Evolutionary conservation across 2,329 filamentous ascomycete species (phyloP).

Genomic region (Penicillium sp.): DNA sequence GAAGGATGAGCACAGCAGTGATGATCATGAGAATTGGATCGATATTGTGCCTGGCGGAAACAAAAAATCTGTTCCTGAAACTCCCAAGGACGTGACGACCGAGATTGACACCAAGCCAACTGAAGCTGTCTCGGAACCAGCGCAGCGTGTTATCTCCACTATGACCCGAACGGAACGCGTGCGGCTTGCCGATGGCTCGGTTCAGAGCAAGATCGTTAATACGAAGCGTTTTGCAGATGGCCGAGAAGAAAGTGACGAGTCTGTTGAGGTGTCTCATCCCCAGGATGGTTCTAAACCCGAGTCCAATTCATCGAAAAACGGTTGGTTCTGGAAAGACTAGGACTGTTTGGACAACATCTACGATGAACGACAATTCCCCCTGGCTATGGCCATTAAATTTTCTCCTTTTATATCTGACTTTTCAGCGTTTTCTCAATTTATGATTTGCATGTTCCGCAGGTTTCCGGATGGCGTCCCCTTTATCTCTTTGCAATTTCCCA

Average conservation of each 20-base stretch:
- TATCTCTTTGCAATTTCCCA: background rate
- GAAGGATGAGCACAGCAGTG: conserved; percentile 12
- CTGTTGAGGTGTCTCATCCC: conserved; percentile 43
- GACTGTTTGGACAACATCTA: background rate
- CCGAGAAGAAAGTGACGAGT: conserved; percentile 57
- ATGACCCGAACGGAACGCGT: conserved; percentile 57
- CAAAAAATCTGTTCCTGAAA: conserved; percentile 24
- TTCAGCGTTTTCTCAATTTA: background rate
- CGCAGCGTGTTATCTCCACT: conserved; percentile 50
- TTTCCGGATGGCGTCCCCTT: background rate
- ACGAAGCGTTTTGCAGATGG: conserved; percentile 61
- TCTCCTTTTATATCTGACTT: background rate
- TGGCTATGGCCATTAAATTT: background rate
- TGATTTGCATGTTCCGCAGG: background rate
- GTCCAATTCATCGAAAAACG: conserved; percentile 16
- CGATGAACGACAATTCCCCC: conserved; percentile 1
- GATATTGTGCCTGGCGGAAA: conserved; percentile 27
- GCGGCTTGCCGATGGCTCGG: conserved; percentile 55
- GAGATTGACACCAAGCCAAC: background rate
- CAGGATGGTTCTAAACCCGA: conserved; percentile 13
- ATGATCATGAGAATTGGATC: conserved; percentile 28
- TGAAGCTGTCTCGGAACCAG: conserved; percentile 6
- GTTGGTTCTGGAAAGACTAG: conserved; percentile 42
- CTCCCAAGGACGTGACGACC: background rate
- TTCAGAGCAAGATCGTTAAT: conserved; percentile 56